A percentile compares a stretch with the other conserved stretches of the same genome.
Evolutionary conservation across 306 rosid genomes (phyloP).

Genomic region (Castanea mollissima): DNA sequence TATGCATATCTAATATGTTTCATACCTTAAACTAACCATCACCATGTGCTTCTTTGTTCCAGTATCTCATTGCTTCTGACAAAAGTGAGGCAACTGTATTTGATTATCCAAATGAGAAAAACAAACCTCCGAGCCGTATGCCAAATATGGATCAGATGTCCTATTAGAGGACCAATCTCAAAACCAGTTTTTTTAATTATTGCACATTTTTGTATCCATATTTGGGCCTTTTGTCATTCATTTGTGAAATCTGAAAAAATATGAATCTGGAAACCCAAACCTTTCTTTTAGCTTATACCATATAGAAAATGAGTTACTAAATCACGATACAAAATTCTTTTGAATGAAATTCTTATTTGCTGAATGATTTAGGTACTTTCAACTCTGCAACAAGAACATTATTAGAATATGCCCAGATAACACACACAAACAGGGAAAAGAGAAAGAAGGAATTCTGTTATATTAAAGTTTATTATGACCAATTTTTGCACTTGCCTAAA

Average conservation of each 20-base stretch:
- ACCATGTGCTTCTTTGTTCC: constrained; percentile 3
- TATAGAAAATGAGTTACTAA: background rate
- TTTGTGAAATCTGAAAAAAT: constrained; percentile 9
- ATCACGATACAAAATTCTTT: background rate
- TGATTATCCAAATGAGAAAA: constrained; percentile 44
- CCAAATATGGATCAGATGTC: constrained; percentile 68
- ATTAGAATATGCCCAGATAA: no score
- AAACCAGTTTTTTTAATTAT: background rate
- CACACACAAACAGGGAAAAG: no score
- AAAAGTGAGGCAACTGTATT: constrained; percentile 71
- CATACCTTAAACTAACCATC: background rate
- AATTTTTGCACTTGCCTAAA: no score
- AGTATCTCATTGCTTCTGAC: constrained; percentile 83
- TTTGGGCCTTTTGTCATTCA: background rate
- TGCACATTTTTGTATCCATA: constrained; percentile 5
- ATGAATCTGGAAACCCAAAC: background rate
- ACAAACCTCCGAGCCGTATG: constrained; percentile 65
- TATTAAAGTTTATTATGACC: no score
- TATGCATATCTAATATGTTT: background rate
- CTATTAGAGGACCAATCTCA: constrained; percentile 24
- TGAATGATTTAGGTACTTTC: no score
- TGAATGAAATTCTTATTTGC: background rate
- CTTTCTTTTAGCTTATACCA: background rate
- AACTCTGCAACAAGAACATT: background rate
- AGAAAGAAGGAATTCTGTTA: no score